phyloP scores from a whole-genome alignment of 2,329 filamentous ascomycete species.

The Coniochaeta sp. region DNA sequence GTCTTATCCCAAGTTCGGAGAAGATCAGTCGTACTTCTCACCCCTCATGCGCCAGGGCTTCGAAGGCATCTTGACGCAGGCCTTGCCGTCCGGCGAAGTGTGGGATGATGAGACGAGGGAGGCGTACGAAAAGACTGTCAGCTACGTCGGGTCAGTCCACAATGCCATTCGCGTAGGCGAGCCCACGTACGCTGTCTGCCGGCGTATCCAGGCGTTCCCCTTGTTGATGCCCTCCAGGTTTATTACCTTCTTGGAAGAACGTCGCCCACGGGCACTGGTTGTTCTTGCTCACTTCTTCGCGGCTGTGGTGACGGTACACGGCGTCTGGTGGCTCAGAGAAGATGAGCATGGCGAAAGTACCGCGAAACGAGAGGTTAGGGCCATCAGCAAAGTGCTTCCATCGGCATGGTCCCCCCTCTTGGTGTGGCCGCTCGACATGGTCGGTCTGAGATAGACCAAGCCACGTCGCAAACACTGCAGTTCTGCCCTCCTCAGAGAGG shows the following conservation, averaged over 20 bases:
- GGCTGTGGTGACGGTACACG: slow-evolving; percentile 12
- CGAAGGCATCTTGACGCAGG: slow-evolving; percentile 11
- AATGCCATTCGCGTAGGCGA: slow-evolving; percentile 18
- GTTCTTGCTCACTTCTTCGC: slow-evolving; percentile 19
- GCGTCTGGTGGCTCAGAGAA: slow-evolving; percentile 19
- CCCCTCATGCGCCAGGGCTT: slow-evolving; percentile 13
- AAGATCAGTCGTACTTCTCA: slow-evolving; percentile 18
- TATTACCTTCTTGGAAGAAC: slow-evolving; percentile 13
- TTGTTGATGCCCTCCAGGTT: slow-evolving; percentile 15
- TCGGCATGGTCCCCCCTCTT: slow-evolving; percentile 13
- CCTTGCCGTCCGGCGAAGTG: slow-evolving; percentile 10
- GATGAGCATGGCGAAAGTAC: slow-evolving; percentile 9
- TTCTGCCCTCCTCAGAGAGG: not conserved
- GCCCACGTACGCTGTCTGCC: slow-evolving; percentile 19
- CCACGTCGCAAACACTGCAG: not conserved
- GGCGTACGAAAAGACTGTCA: slow-evolving; percentile 19
- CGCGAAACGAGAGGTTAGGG: slow-evolving; percentile 17
- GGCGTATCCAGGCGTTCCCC: slow-evolving; percentile 17
- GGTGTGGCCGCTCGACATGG: slow-evolving; percentile 15
- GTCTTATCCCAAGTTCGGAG: slow-evolving; percentile 14
- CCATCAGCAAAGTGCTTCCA: slow-evolving; percentile 14
- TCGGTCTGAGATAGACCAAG: slow-evolving; percentile 5
- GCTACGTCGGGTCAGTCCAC: slow-evolving; percentile 18
- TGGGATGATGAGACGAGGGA: slow-evolving; percentile 15
- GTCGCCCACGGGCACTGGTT: slow-evolving; percentile 17